A percentile compares a stretch with the other conserved stretches of the same genome.
These are phyloP conservation scores for Phaeosphaeria sp. DNA, from an alignment of 2,329 filamentous ascomycete genomes.

Conservation along the genomic window DNA sequence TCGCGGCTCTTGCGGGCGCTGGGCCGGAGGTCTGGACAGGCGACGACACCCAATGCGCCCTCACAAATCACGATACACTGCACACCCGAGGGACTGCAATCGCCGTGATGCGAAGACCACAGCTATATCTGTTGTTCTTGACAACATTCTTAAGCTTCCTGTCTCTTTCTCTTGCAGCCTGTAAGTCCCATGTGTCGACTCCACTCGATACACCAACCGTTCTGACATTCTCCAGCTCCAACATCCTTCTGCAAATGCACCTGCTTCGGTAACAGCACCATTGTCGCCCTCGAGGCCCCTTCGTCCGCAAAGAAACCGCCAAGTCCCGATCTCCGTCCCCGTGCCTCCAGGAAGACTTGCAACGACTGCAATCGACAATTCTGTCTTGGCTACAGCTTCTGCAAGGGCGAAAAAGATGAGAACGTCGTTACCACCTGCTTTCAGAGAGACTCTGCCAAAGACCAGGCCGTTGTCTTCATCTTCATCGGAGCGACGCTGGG, in stretches of 20 bases:
- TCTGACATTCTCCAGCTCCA: constrained; percentile 47
- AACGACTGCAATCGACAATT: constrained; percentile 73
- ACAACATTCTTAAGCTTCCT: constrained; percentile 43
- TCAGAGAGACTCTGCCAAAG: constrained; percentile 71
- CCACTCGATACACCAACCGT: neutral
- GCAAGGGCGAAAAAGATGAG: constrained; percentile 66
- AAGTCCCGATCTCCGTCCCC: constrained; percentile 26
- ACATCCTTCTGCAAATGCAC: constrained; percentile 77
- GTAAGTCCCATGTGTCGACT: constrained; percentile 39
- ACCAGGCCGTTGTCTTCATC: constrained; percentile 69
- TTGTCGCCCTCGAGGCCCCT: constrained; percentile 66
- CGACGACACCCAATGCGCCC: constrained; percentile 5
- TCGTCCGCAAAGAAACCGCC: constrained; percentile 28
- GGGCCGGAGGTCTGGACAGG: constrained; percentile 13
- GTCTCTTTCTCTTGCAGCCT: constrained; percentile 50
- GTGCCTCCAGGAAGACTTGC: constrained; percentile 58
- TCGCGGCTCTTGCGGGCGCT: constrained; percentile 10
- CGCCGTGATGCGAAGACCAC: constrained; percentile 30
- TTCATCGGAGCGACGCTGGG: constrained; percentile 70
- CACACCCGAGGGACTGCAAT: neutral
- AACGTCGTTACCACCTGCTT: constrained; percentile 72
- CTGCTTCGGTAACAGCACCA: constrained; percentile 71
- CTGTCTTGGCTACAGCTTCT: constrained; percentile 68
- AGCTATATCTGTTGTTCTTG: constrained; percentile 30
- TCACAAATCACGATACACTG: neutral